Percentiles rank a stretch among this genome's conserved stretches.
Conservation (phyloP, 305 asterid genomes). For the Solanum hybrid region DNA sequence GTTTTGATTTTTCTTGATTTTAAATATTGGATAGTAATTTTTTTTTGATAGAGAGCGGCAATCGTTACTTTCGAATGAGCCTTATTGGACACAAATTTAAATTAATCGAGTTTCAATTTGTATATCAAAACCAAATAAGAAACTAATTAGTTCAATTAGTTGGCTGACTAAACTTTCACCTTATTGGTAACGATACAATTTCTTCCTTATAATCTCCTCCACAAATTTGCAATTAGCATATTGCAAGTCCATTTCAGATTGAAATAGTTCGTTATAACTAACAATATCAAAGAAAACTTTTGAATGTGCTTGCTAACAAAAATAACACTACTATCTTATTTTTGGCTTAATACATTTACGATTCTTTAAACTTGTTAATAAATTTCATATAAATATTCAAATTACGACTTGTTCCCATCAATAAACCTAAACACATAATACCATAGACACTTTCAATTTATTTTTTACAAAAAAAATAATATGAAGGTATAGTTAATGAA, state of each 20-base stretch:
- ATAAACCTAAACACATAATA: not conserved
- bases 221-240: not conserved
- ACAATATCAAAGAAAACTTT: not conserved
- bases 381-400: no score
- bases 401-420: not conserved
- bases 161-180: not conserved
- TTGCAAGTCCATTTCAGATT: not conserved
- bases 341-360: not conserved
- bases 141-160: no score
- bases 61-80: rapidly evolving
- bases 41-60: not conserved
- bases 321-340: not conserved
- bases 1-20: no score
- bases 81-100: not conserved
- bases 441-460: not conserved
- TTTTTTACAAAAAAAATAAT: no score
- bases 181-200: not conserved
- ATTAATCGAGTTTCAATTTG: not conserved
- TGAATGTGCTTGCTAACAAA: not conserved
- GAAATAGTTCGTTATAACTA: not conserved
- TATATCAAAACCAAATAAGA: not conserved
- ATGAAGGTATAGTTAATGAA: not conserved
- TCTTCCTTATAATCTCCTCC: not conserved
- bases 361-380: no score
- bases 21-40: no score